phyloP scores from a whole-genome alignment of 768 basidiomycete species.

The Rickenella mellea region DNA sequence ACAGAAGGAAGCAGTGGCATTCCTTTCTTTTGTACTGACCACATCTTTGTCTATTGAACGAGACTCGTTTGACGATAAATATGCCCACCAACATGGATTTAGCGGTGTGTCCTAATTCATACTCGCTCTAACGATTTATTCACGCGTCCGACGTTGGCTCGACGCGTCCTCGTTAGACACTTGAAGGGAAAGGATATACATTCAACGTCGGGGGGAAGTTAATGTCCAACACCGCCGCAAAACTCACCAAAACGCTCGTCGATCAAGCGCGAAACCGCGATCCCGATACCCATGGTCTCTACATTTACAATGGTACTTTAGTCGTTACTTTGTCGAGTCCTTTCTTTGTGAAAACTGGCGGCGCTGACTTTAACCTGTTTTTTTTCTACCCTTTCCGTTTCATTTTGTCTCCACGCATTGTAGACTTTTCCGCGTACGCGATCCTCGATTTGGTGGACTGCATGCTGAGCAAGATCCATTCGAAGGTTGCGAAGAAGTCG shows the following conservation, averaged over 20 bases:
- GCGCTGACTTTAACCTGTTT: too few species aligned
- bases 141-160: too few species aligned
- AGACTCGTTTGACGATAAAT: too few species aligned
- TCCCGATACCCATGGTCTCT: constrained; percentile 10
- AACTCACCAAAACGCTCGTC: background rate
- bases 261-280: constrained; percentile 7
- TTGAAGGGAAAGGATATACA: too few species aligned
- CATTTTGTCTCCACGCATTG: background rate
- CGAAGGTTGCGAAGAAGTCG: constrained; percentile 6
- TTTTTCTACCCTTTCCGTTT: background rate
- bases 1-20: too few species aligned
- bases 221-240: background rate
- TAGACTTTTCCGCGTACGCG: constrained; percentile 10
- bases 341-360: too few species aligned
- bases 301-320: constrained; percentile 11
- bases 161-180: too few species aligned
- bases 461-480: constrained; percentile 7
- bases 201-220: background rate
- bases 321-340: background rate
- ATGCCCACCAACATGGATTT: too few species aligned
- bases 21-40: too few species aligned
- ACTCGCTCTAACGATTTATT: too few species aligned
- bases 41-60: too few species aligned
- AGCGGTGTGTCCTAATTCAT: too few species aligned
- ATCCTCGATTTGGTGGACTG: constrained; percentile 9